These are phyloP conservation scores for Mychonastes homosphaera DNA, from an alignment of 139 green algal species.

Conservation along the genomic window DNA sequence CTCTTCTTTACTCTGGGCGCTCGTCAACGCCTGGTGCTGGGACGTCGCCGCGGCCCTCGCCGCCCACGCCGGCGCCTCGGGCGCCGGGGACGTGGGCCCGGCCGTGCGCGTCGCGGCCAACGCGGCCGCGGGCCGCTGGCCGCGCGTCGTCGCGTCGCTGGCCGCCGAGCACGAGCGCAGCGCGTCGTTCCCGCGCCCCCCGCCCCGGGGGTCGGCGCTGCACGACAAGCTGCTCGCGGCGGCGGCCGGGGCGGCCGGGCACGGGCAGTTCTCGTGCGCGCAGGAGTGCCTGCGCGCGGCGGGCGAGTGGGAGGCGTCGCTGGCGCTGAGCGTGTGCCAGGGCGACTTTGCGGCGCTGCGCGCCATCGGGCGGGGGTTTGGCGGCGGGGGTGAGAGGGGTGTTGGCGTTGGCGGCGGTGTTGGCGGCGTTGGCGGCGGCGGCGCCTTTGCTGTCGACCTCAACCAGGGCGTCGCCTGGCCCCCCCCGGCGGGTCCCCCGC, in stretches of 20 bases:
- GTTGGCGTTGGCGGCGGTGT: neutral
- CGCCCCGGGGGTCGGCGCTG: constrained; percentile 19
- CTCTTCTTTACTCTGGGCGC: constrained; percentile 14
- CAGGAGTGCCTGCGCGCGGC: constrained; percentile 10
- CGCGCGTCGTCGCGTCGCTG: constrained; percentile 19
- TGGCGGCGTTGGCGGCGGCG: neutral
- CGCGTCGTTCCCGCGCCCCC: constrained; percentile 21
- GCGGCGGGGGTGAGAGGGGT: neutral
- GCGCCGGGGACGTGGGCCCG: constrained; percentile 16
- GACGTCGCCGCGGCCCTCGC: constrained; percentile 29
- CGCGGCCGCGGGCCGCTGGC: constrained; percentile 22
- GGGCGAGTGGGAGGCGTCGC: constrained; percentile 32
- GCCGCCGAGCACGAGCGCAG: constrained; percentile 14
- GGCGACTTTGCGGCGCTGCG: constrained; percentile 20
- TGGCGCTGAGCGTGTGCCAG: constrained; percentile 22
- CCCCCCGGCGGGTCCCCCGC: too few relatives aligned
- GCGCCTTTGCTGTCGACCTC: neutral
- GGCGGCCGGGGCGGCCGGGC: constrained; percentile 26
- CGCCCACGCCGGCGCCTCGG: too few relatives aligned
- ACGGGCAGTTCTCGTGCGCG: constrained; percentile 19
- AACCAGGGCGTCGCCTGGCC: too few relatives aligned
- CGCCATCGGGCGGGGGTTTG: constrained; percentile 10
- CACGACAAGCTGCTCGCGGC: constrained; percentile 32
- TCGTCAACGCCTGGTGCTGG: constrained; percentile 22
- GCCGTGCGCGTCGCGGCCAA: constrained; percentile 21